phyloP scores from a whole-genome alignment of 768 basidiomycete genomes.

The Leucocoprinus birnbaumii region DNA sequence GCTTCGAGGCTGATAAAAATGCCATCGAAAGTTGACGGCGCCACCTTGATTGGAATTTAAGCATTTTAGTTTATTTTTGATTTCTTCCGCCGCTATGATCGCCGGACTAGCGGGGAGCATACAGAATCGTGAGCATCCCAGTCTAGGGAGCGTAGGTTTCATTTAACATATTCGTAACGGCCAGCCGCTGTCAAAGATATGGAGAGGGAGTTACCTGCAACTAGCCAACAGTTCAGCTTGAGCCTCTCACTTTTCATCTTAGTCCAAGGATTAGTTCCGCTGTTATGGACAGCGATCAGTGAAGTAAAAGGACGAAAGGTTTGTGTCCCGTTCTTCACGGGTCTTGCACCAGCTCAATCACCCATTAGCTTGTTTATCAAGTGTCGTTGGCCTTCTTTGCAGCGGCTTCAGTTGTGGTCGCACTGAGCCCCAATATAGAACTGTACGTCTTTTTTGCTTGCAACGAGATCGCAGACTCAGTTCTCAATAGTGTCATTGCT shows the following conservation, averaged over 20 bases:
- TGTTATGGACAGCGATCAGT: conserved; percentile 66
- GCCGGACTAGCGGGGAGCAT: conserved; percentile 58
- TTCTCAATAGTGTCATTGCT: conserved; percentile 46
- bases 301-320: conserved; percentile 79
- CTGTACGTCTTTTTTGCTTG: conserved; percentile 27
- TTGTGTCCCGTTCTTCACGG: not conserved
- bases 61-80: conserved; percentile 42
- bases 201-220: conserved; percentile 56
- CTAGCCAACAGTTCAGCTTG: conserved; percentile 59
- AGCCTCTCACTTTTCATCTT: conserved; percentile 72
- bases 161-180: not conserved
- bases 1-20: not conserved
- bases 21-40: not conserved
- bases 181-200: conserved; percentile 64
- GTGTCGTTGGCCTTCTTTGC: conserved; percentile 49
- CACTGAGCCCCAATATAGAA: conserved; percentile 49
- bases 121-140: conserved; percentile 52
- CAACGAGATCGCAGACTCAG: not conserved
- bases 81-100: conserved; percentile 53
- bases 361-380: conserved; percentile 47
- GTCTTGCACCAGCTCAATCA: not conserved
- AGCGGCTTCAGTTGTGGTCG: conserved; percentile 54
- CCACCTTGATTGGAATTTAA: conserved; percentile 16
- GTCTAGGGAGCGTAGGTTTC: not conserved
- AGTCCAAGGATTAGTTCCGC: conserved; percentile 64